Percentiles rank a stretch among this genome's conserved stretches.
Conservation (phyloP, 805 yeast genomes). For the Tetrapisispora namnaoensis region DNA sequence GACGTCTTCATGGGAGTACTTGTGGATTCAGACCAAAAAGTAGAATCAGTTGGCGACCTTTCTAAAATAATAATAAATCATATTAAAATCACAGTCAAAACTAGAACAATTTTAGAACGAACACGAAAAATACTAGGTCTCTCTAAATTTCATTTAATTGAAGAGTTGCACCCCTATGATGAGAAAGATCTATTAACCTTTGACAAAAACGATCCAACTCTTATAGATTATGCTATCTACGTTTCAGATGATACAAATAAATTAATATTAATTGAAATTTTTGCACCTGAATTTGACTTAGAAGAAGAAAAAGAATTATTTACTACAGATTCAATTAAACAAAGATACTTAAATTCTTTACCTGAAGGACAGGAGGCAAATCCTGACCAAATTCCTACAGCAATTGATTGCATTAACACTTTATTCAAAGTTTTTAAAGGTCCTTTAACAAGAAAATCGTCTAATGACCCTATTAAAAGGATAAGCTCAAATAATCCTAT, state of each 20-base stretch:
- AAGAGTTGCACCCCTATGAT: conserved; percentile 27
- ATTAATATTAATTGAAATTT: conserved; percentile 44
- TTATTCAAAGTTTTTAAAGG: conserved; percentile 56
- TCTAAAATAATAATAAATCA: conserved; percentile 24
- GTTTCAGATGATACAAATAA: conserved; percentile 38
- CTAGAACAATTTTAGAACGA: conserved; percentile 18
- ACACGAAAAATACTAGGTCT: conserved; percentile 24
- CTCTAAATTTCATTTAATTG: conserved; percentile 27
- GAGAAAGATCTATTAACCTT: conserved; percentile 17
- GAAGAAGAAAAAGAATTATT: conserved; percentile 38
- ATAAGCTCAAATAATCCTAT: conserved; percentile 43
- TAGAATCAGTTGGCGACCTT: conserved; percentile 8
- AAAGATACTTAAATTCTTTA: conserved; percentile 38
- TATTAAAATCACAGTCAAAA: conserved; percentile 30
- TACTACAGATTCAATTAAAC: conserved; percentile 40
- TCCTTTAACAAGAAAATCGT: conserved; percentile 40
- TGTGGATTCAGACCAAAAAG: conserved; percentile 5
- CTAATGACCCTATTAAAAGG: conserved; percentile 41
- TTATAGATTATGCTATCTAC: conserved; percentile 39
- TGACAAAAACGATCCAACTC: conserved; percentile 24
- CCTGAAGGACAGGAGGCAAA: conserved; percentile 19
- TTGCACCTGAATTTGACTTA: conserved; percentile 38
- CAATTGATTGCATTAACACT: conserved; percentile 50
- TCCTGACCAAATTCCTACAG: conserved; percentile 36
- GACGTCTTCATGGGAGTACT: conserved; percentile 25